A percentile compares a stretch with the other conserved stretches of the same genome.
Conservation (phyloP, 2,329 filamentous ascomycete species). For the Curvularia eragrostidis region DNA sequence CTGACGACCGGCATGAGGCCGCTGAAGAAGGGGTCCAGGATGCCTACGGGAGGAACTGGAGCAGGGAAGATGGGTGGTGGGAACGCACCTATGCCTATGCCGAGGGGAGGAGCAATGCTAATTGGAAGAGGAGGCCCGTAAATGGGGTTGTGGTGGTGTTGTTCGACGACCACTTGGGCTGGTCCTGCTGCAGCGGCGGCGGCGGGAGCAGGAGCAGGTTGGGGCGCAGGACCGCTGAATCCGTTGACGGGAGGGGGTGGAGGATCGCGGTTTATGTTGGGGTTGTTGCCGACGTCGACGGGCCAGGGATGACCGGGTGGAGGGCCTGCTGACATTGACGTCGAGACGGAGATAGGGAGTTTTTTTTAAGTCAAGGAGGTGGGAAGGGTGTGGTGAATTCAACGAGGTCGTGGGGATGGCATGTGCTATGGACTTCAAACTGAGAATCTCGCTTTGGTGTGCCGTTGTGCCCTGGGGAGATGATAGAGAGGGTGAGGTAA, state of each 20-base stretch:
- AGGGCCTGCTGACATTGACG: constrained; percentile 37
- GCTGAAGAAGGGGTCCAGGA: constrained; percentile 33
- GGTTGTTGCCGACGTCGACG: constrained; percentile 43
- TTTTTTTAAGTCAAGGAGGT: not conserved
- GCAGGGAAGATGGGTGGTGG: constrained; percentile 27
- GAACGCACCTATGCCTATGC: constrained; percentile 35
- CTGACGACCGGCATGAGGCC: constrained; percentile 18
- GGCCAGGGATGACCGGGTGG: constrained; percentile 37
- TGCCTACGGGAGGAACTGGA: constrained; percentile 22
- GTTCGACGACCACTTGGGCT: constrained; percentile 28
- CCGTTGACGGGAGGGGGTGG: constrained; percentile 37
- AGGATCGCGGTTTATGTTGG: constrained; percentile 44
- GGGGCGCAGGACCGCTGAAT: constrained; percentile 13
- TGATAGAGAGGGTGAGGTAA: not conserved
- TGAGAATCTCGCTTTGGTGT: not conserved
- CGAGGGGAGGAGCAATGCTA: constrained; percentile 24
- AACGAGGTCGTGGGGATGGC: not conserved
- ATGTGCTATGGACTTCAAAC: not conserved
- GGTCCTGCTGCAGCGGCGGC: not conserved
- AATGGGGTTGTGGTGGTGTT: constrained; percentile 33
- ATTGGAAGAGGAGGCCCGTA: constrained; percentile 33
- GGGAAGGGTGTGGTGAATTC: not conserved
- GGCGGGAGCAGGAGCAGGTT: constrained; percentile 10
- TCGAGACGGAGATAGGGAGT: not conserved
- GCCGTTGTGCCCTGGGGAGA: not conserved